Conservation (phyloP, 345 rosid species). For the Camelina laxa region DNA sequence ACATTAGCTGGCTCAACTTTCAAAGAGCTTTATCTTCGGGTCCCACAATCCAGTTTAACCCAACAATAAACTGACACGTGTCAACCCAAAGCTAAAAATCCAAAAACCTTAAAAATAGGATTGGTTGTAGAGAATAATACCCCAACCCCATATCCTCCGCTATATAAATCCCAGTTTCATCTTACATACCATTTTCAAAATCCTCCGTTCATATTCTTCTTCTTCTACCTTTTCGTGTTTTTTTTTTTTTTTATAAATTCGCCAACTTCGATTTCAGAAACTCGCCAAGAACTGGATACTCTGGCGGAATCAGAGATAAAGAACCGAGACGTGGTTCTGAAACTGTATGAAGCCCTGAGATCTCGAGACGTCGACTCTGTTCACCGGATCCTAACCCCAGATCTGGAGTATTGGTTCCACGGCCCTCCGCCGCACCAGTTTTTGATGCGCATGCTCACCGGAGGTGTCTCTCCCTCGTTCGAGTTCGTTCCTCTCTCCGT, state of each 20-base stretch:
- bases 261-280: neutral
- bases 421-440: slow-evolving; percentile 98
- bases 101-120: slow-evolving; percentile 19
- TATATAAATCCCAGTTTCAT: slow-evolving; percentile 28
- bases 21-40: slow-evolving; percentile 3
- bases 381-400: slow-evolving; percentile 74
- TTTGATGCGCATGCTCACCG: slow-evolving; percentile 96
- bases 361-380: slow-evolving; percentile 79
- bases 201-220: slow-evolving; percentile 2
- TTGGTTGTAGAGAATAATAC: slow-evolving; percentile 11
- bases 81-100: neutral
- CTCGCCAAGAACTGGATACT: slow-evolving; percentile 68
- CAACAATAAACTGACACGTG: neutral
- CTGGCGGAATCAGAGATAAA: slow-evolving; percentile 62
- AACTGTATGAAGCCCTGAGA: slow-evolving; percentile 83
- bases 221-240: neutral
- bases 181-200: neutral
- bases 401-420: slow-evolving; percentile 99
- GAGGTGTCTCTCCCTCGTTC: slow-evolving; percentile 48
- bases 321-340: slow-evolving; percentile 84
- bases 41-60: neutral
- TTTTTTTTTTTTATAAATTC: neutral
- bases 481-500: slow-evolving; percentile 56
- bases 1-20: slow-evolving; percentile 24
- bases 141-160: slow-evolving; percentile 24